Conservation (phyloP, 176 grass and related monocot genomes). For the Canna indica region DNA sequence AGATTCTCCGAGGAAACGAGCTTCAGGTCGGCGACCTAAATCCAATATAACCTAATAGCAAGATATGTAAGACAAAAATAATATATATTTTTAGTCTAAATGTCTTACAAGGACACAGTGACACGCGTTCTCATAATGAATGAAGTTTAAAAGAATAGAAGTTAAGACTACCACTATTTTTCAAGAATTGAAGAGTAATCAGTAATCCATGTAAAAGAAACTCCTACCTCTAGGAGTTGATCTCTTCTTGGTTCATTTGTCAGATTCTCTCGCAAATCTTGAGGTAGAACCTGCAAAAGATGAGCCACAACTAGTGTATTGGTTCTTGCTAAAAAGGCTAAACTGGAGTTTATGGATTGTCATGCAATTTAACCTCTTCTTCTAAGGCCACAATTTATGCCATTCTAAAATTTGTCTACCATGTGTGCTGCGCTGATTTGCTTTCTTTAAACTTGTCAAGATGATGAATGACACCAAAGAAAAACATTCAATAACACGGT, state of each 20-base stretch:
- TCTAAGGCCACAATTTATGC: background rate
- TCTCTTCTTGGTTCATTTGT: conserved; percentile 83
- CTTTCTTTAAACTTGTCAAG: background rate
- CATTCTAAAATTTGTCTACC: background rate
- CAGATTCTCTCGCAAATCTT: conserved; percentile 61
- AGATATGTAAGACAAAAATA: background rate
- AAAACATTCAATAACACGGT: background rate
- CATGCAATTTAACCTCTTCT: background rate
- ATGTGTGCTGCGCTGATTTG: background rate
- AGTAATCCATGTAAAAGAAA: background rate
- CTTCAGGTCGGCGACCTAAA: conserved; percentile 87
- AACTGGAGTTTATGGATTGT: background rate
- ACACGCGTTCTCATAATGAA: background rate
- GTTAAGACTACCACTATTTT: background rate
- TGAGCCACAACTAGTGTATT: background rate
- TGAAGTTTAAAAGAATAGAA: background rate
- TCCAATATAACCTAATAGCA: conserved; percentile 72
- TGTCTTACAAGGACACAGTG: background rate
- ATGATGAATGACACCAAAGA: background rate
- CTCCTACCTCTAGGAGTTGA: conserved; percentile 67
- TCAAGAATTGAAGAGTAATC: background rate
- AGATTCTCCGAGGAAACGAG: conserved; percentile 81
- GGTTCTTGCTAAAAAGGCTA: background rate
- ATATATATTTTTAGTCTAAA: background rate
- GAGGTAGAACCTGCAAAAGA: conserved; percentile 67